Percentiles rank a stretch among this genome's conserved stretches.
These are phyloP conservation scores for Micromonas commoda DNA, from an alignment of 139 green algal species.

Conservation along the genomic window DNA sequence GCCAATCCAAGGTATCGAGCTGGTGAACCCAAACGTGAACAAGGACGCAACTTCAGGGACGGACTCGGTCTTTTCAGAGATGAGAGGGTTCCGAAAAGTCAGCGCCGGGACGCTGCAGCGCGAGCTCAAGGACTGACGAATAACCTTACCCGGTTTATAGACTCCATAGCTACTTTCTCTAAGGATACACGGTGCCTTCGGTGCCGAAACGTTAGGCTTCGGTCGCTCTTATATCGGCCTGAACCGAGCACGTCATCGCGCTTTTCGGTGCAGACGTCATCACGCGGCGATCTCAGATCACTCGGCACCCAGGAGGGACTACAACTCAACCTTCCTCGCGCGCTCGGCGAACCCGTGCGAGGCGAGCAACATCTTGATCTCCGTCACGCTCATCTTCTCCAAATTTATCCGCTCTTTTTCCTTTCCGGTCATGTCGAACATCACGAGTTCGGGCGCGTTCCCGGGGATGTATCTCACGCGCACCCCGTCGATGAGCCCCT, in stretches of 20 bases:
- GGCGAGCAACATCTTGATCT: neutral
- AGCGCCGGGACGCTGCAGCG: too few species aligned
- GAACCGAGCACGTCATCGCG: neutral
- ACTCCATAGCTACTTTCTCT: neutral
- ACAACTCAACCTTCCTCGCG: neutral
- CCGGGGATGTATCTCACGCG: neutral
- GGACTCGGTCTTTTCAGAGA: slow-evolving; percentile 21
- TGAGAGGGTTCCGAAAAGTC: slow-evolving; percentile 11
- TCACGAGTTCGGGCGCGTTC: neutral
- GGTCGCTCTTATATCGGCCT: neutral
- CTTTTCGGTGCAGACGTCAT: neutral
- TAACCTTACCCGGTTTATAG: neutral
- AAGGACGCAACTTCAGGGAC: slow-evolving; percentile 1
- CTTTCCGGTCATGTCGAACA: neutral
- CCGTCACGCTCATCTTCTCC: neutral
- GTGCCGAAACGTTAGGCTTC: neutral
- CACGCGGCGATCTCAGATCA: too few species aligned
- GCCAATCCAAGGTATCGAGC: slow-evolving; percentile 36
- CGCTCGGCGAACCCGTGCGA: neutral
- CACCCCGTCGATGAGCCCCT: neutral
- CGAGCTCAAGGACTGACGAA: slow-evolving; percentile 8
- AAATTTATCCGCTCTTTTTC: neutral
- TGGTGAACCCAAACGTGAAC: slow-evolving; percentile 23
- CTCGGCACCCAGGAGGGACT: too few species aligned
- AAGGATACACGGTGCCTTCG: neutral